phyloP scores from a whole-genome alignment of 2,329 filamentous ascomycete genomes.

The Berkeleyomyces rouxiae region DNA sequence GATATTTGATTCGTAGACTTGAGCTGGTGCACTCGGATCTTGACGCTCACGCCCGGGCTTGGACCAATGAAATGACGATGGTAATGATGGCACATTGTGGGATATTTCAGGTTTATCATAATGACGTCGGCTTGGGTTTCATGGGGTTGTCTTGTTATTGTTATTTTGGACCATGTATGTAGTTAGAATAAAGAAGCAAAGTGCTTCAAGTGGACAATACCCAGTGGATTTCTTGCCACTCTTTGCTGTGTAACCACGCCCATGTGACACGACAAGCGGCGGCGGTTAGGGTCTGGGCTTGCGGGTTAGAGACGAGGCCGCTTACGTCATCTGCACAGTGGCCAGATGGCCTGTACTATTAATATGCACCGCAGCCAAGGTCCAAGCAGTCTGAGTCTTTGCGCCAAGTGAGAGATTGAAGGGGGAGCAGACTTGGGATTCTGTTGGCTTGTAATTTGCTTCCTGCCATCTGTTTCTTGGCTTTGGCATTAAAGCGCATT shows the following conservation, averaged over 20 bases:
- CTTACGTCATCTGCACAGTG: constrained; percentile 1
- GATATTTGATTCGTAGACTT: background rate
- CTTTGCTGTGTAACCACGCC: background rate
- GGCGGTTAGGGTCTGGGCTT: no score
- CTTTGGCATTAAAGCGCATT: no score
- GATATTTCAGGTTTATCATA: constrained; percentile 12
- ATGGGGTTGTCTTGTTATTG: background rate
- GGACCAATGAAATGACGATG: background rate
- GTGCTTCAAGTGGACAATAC: constrained; percentile 3
- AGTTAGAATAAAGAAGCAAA: constrained; percentile 9
- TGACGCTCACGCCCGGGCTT: background rate
- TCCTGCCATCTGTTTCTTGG: no score
- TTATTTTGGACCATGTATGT: constrained; percentile 10
- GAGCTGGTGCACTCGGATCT: background rate
- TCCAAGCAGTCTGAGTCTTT: constrained; percentile 12
- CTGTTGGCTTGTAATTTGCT: no score
- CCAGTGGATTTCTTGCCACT: background rate
- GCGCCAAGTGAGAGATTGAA: background rate
- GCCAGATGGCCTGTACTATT: constrained; percentile 3
- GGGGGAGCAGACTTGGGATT: no score
- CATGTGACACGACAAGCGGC: background rate
- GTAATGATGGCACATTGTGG: constrained; percentile 8
- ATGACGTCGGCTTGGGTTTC: constrained; percentile 11
- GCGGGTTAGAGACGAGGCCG: background rate
- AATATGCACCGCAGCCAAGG: background rate